Conservation (phyloP, 352 stramenopile species). For the Phytophthora pistaciae region DNA sequence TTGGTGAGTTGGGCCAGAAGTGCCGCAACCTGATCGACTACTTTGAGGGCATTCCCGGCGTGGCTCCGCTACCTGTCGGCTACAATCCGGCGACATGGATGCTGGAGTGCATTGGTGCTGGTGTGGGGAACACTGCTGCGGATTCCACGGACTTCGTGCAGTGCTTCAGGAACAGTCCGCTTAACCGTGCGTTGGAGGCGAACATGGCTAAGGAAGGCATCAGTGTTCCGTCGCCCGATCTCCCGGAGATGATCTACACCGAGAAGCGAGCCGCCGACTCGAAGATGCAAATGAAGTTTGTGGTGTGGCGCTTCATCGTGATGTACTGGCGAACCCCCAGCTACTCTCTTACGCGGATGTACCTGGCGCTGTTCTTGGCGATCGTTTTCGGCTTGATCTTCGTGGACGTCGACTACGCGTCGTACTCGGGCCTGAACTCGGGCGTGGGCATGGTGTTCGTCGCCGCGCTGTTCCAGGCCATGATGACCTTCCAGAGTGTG, state of each 20-base stretch:
- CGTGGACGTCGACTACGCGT: constrained; percentile 38
- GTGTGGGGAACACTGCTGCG: constrained; percentile 3
- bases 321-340: constrained; percentile 61
- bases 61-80: constrained; percentile 28
- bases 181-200: constrained; percentile 36
- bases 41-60: constrained; percentile 44
- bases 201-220: constrained; percentile 16
- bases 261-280: constrained; percentile 36
- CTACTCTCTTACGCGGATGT: constrained; percentile 75
- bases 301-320: constrained; percentile 39
- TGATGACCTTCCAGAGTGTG: constrained; percentile 74
- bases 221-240: not conserved
- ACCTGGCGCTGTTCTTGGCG: constrained; percentile 69
- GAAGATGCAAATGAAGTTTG: constrained; percentile 34
- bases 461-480: constrained; percentile 73
- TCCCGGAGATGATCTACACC: constrained; percentile 37
- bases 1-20: constrained; percentile 36
- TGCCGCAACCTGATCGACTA: constrained; percentile 30
- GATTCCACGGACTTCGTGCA: constrained; percentile 1
- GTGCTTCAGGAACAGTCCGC: not conserved
- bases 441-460: constrained; percentile 64
- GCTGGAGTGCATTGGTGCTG: constrained; percentile 55
- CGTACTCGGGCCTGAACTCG: constrained; percentile 44
- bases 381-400: constrained; percentile 80
- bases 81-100: constrained; percentile 85